Percentiles rank a stretch among this genome's conserved stretches.
phyloP scores from a whole-genome alignment of 2,329 filamentous ascomycete species.

The Calonectria multiphialidica region DNA sequence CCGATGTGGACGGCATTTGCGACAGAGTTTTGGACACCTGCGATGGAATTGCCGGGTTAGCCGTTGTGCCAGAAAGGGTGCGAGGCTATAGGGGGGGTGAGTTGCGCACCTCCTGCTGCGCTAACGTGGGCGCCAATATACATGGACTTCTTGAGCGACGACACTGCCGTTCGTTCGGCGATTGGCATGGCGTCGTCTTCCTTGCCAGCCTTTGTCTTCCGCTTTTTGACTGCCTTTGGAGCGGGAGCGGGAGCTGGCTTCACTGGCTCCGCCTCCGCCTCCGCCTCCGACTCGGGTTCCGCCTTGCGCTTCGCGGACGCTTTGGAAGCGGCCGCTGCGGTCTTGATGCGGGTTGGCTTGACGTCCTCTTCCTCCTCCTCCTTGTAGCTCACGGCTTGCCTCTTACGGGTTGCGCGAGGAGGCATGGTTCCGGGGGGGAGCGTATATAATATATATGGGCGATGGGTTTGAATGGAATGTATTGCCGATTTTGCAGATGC shows the following conservation, averaged over 20 bases:
- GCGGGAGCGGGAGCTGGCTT: slow-evolving; percentile 31
- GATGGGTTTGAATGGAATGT: background rate
- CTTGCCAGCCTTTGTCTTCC: slow-evolving; percentile 52
- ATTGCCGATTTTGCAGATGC: background rate
- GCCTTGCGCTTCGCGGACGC: slow-evolving; percentile 48
- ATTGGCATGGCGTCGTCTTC: slow-evolving; percentile 69
- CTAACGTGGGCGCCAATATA: slow-evolving; percentile 94
- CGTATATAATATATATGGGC: background rate
- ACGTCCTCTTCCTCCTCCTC: slow-evolving; percentile 39
- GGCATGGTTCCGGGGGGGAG: slow-evolving; percentile 43
- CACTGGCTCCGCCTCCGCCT: slow-evolving; percentile 31
- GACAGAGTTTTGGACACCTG: slow-evolving; percentile 90
- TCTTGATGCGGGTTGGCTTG: slow-evolving; percentile 39
- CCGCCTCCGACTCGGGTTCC: slow-evolving; percentile 37
- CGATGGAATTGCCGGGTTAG: background rate
- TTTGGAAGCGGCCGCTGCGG: slow-evolving; percentile 40
- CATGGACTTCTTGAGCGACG: slow-evolving; percentile 76
- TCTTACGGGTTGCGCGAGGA: slow-evolving; percentile 51
- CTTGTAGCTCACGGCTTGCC: slow-evolving; percentile 47
- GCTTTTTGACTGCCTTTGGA: slow-evolving; percentile 56
- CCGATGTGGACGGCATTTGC: slow-evolving; percentile 84
- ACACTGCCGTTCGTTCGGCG: slow-evolving; percentile 73
- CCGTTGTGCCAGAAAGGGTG: background rate
- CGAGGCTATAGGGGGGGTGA: background rate
- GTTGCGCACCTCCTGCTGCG: slow-evolving; percentile 80